Conservation (phyloP, 768 basidiomycete genomes). For the Lentinula detonsa region DNA sequence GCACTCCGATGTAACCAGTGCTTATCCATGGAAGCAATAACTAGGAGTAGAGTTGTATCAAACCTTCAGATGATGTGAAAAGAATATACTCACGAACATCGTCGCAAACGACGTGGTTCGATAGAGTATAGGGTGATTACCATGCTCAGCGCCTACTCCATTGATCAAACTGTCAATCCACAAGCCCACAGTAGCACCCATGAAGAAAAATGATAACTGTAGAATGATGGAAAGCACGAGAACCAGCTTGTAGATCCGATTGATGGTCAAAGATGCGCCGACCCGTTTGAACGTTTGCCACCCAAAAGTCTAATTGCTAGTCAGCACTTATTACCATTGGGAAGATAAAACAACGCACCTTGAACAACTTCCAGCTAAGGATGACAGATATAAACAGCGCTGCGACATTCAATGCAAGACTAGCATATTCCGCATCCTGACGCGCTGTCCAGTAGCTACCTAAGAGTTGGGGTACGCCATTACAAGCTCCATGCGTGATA, state of each 20-base stretch:
- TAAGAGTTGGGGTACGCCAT: constrained; percentile 41
- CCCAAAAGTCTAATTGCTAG: constrained; percentile 49
- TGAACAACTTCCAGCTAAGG: constrained; percentile 70
- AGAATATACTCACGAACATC: constrained; percentile 43
- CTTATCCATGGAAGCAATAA: constrained; percentile 67
- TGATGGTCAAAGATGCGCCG: constrained; percentile 69
- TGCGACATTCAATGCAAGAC: constrained; percentile 54
- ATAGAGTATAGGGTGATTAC: constrained; percentile 40
- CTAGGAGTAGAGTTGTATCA: constrained; percentile 23
- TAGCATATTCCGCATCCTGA: constrained; percentile 54
- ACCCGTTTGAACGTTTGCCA: constrained; percentile 90
- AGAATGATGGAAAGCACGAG: constrained; percentile 65
- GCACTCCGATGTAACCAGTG: constrained; percentile 70
- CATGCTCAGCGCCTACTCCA: constrained; percentile 53
- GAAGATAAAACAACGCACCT: constrained; percentile 33
- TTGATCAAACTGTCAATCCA: constrained; percentile 77
- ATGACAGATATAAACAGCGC: constrained; percentile 55
- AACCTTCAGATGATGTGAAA: not conserved
- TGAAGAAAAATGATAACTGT: constrained; percentile 76
- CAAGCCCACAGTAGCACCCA: constrained; percentile 58
- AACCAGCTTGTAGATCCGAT: constrained; percentile 68
- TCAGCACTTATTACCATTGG: not conserved
- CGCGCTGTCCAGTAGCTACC: constrained; percentile 62
- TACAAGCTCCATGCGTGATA: constrained; percentile 63
- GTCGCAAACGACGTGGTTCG: constrained; percentile 49